A percentile compares a stretch with the other conserved stretches of the same genome.
phyloP scores from a whole-genome alignment of 2,329 filamentous ascomycete genomes.

The Ceratocystis destructans region DNA sequence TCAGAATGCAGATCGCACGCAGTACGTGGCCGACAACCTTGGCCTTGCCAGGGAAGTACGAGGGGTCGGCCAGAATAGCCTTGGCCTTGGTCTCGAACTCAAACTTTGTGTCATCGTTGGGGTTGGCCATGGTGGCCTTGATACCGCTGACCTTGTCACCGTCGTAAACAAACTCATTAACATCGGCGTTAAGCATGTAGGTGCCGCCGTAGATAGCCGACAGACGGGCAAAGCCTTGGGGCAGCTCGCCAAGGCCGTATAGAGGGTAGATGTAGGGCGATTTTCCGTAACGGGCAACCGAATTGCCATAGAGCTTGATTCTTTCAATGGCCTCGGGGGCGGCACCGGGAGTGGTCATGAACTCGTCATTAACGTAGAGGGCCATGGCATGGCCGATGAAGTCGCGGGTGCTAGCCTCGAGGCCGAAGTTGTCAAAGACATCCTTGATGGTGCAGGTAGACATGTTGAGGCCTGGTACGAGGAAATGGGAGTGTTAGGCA shows the following conservation, averaged over 20 bases:
- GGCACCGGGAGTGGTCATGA: constrained; percentile 58
- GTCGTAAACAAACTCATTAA: constrained; percentile 82
- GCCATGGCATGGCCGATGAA: constrained; percentile 99
- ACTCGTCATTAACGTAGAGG: constrained; percentile 75
- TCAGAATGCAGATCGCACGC: constrained; percentile 93
- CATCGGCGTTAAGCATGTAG: constrained; percentile 95
- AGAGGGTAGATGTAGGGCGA: constrained; percentile 99
- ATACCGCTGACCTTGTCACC: constrained; percentile 80
- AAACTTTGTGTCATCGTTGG: constrained; percentile 53
- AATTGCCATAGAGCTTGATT: constrained; percentile 93
- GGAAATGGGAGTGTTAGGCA: neutral
- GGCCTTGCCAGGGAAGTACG: constrained; percentile 86
- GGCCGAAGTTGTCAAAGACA: constrained; percentile 95
- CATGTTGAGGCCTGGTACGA: constrained; percentile 60
- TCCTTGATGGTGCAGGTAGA: constrained; percentile 80
- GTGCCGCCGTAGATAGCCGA: constrained; percentile 98
- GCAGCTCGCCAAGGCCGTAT: constrained; percentile 92
- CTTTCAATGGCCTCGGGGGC: constrained; percentile 80
- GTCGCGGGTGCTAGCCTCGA: constrained; percentile 78
- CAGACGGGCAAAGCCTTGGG: constrained; percentile 91
- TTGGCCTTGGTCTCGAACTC: constrained; percentile 93
- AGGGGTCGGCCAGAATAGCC: constrained; percentile 91
- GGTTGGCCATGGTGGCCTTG: constrained; percentile 90
- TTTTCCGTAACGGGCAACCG: constrained; percentile 93
- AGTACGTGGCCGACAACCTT: constrained; percentile 79